Evolutionary conservation across 345 rosid genomes (phyloP).

Genomic region (Citrus trifoliata): DNA sequence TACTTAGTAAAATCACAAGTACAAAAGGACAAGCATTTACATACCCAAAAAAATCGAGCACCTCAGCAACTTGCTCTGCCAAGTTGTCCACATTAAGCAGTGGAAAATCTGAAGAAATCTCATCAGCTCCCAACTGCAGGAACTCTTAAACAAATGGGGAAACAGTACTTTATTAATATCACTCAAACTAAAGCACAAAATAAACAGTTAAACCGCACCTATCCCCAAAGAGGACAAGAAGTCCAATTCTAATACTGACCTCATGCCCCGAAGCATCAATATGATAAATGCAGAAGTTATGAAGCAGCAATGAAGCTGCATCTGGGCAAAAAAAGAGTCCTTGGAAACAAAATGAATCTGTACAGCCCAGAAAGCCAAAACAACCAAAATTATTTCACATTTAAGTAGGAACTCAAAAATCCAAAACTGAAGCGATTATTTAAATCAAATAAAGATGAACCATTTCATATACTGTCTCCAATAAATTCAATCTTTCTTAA

Average conservation of each 20-base stretch:
- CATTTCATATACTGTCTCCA: not conserved
- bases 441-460: not conserved
- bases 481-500: not conserved
- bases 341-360: slow-evolving; percentile 56
- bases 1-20: not conserved
- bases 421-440: not conserved
- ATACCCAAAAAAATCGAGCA: slow-evolving; percentile 55
- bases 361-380: not conserved
- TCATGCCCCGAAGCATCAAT: slow-evolving; percentile 71
- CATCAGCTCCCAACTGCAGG: slow-evolving; percentile 66
- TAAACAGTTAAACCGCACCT: not conserved
- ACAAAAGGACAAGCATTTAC: slow-evolving; percentile 3
- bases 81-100: slow-evolving; percentile 56
- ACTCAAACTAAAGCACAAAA: not conserved
- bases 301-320: slow-evolving; percentile 54
- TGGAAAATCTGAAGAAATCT: slow-evolving; percentile 44
- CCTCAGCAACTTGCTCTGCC: slow-evolving; percentile 61
- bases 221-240: not conserved
- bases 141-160: slow-evolving; percentile 43
- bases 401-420: not conserved
- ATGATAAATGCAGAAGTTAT: slow-evolving; percentile 66
- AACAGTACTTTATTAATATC: slow-evolving; percentile 24
- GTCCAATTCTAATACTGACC: slow-evolving; percentile 36
- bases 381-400: not conserved
- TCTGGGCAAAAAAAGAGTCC: slow-evolving; percentile 53